Conservation (phyloP, 495 filamentous ascomycete genomes). For the Tuber indicum region DNA sequence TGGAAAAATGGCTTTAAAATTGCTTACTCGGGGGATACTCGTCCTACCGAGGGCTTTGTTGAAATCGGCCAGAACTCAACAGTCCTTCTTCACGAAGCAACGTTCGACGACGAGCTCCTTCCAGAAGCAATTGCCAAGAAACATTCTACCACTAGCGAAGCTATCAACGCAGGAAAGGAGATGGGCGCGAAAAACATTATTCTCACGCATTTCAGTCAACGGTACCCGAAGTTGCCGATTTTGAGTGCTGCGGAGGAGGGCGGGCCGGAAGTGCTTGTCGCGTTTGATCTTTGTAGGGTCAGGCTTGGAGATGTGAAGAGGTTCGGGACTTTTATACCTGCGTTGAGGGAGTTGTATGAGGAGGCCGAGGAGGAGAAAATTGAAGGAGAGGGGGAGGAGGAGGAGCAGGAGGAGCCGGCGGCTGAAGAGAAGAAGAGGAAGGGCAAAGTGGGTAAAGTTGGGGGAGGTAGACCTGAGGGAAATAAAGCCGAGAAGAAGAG, state of each 20-base stretch:
- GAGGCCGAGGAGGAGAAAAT: constrained; percentile 34
- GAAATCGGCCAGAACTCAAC: constrained; percentile 66
- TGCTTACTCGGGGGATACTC: constrained; percentile 87
- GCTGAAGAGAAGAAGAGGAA: constrained; percentile 7
- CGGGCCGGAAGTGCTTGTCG: constrained; percentile 60
- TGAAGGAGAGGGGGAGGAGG: constrained; percentile 25
- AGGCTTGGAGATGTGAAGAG: constrained; percentile 71
- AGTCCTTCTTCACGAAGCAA: constrained; percentile 88
- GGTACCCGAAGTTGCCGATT: constrained; percentile 80
- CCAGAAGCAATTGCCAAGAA: constrained; percentile 80
- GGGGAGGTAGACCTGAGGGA: constrained; percentile 25
- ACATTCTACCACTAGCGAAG: constrained; percentile 79
- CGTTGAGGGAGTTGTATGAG: constrained; percentile 62
- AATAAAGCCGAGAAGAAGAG: constrained; percentile 35
- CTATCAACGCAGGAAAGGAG: constrained; percentile 62
- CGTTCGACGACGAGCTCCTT: constrained; percentile 76
- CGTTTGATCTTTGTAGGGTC: constrained; percentile 84
- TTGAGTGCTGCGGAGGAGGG: constrained; percentile 45
- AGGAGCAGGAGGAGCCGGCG: constrained; percentile 9
- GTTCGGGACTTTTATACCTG: constrained; percentile 66
- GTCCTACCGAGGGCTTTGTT: constrained; percentile 65
- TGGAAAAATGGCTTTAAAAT: constrained; percentile 76
- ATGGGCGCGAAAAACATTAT: constrained; percentile 74
- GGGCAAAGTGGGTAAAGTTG: constrained; percentile 29
- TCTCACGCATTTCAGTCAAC: constrained; percentile 89